phyloP scores from a whole-genome alignment of 306 rosid species.

The Pterocarpus santalinus region DNA sequence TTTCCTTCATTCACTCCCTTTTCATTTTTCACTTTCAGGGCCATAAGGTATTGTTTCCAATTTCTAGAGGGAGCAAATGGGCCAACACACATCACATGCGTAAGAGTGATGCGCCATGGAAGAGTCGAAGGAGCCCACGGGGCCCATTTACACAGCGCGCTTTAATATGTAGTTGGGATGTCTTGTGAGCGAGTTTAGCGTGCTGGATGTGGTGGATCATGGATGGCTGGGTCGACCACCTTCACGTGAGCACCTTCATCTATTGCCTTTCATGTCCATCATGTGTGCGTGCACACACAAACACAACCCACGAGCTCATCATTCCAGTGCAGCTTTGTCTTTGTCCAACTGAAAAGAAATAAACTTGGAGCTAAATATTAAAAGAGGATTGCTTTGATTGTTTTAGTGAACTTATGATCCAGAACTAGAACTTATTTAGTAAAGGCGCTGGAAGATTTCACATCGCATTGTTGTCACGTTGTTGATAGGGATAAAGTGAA shows the following conservation, averaged over 20 bases:
- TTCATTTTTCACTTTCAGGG: slow-evolving; percentile 35
- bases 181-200: slow-evolving; percentile 33
- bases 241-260: slow-evolving; percentile 72
- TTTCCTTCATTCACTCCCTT: slow-evolving; percentile 15
- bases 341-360: slow-evolving; percentile 32
- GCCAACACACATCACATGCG: slow-evolving; percentile 45
- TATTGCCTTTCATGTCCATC: slow-evolving; percentile 62
- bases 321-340: slow-evolving; percentile 41
- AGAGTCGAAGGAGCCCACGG: background rate
- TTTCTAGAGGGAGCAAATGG: slow-evolving; percentile 45
- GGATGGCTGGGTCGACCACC: slow-evolving; percentile 53
- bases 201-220: slow-evolving; percentile 19
- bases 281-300: slow-evolving; percentile 39
- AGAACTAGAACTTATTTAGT: slow-evolving; percentile 7
- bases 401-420: slow-evolving; percentile 31
- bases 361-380: background rate
- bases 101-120: slow-evolving; percentile 6
- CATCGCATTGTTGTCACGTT: slow-evolving; percentile 57
- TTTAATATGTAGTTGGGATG: slow-evolving; percentile 41
- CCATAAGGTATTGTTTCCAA: slow-evolving; percentile 2
- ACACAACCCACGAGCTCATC: slow-evolving; percentile 39
- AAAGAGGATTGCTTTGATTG: slow-evolving; percentile 29
- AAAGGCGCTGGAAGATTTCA: slow-evolving; percentile 7
- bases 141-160: slow-evolving; percentile 26
- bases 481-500: slow-evolving; percentile 41